Evolutionary conservation across 768 basidiomycete species (phyloP).

Genomic region (Hygrophorus russula): DNA sequence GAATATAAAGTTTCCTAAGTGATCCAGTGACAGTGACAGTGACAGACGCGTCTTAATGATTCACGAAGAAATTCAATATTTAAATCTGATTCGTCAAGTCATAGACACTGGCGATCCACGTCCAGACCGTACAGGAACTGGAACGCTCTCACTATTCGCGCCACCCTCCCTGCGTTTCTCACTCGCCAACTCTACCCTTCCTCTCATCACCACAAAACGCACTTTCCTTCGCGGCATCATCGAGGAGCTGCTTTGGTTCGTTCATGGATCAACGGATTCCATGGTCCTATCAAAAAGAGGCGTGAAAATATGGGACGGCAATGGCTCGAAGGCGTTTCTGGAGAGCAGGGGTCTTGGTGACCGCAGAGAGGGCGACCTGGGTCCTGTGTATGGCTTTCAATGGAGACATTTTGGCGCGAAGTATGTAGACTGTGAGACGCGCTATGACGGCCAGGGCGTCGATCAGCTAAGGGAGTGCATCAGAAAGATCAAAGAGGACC

Average conservation of each 20-base stretch:
- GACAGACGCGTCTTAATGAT: neutral
- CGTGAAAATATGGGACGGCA: constrained; percentile 97
- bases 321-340: constrained; percentile 81
- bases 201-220: constrained; percentile 90
- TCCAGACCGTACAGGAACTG: constrained; percentile 90
- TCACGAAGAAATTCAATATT: constrained; percentile 88
- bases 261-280: constrained; percentile 76
- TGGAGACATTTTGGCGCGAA: constrained; percentile 92
- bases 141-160: constrained; percentile 86
- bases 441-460: constrained; percentile 77
- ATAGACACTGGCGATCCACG: constrained; percentile 67
- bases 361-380: constrained; percentile 83
- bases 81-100: constrained; percentile 68
- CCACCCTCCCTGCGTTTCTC: constrained; percentile 87
- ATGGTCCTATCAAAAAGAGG: constrained; percentile 66
- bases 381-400: constrained; percentile 95
- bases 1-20: no score
- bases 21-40: neutral
- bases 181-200: constrained; percentile 62
- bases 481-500: constrained; percentile 83
- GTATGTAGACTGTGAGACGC: constrained; percentile 61
- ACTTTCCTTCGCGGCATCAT: constrained; percentile 87
- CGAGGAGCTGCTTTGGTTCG: constrained; percentile 94
- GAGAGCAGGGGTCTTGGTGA: constrained; percentile 77
- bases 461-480: constrained; percentile 90